A percentile compares a stretch with the other conserved stretches of the same genome.
Evolutionary conservation across 768 basidiomycete species (phyloP).

Genomic region (Amanita molliuscula): DNA sequence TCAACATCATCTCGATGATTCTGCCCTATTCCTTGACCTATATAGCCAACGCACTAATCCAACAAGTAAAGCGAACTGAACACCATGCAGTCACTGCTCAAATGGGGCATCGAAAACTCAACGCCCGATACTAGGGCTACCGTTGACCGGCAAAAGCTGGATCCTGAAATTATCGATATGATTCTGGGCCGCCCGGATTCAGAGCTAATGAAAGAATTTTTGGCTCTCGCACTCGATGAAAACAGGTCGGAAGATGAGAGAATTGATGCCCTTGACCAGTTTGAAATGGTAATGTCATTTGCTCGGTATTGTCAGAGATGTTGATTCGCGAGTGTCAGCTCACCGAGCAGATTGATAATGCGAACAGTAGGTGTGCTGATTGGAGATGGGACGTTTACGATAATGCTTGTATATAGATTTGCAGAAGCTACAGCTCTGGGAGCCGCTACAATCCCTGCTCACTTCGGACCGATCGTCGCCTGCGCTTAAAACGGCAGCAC

Average conservation of each 20-base stretch:
- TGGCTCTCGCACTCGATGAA: conserved; percentile 52
- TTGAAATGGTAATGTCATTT: conserved; percentile 64
- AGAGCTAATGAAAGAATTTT: conserved; percentile 73
- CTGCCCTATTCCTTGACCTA: neutral
- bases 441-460: conserved; percentile 57
- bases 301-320: neutral
- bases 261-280: conserved; percentile 64
- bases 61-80: neutral
- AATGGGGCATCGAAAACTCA: conserved; percentile 77
- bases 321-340: conserved; percentile 33
- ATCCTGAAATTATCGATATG: conserved; percentile 76
- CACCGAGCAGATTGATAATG: conserved; percentile 85
- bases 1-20: neutral
- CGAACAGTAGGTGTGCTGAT: conserved; percentile 46
- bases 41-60: neutral
- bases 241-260: conserved; percentile 44
- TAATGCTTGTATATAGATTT: conserved; percentile 41
- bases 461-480: conserved; percentile 41
- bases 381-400: neutral
- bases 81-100: conserved; percentile 70
- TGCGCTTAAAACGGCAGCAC: conserved; percentile 51
- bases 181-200: conserved; percentile 82
- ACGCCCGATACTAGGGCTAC: conserved; percentile 23
- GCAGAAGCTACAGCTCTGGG: conserved; percentile 69
- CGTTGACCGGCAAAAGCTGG: conserved; percentile 39